These are phyloP conservation scores for Penicillium crystallinum DNA, from an alignment of 495 filamentous ascomycete genomes.

Conservation along the genomic window DNA sequence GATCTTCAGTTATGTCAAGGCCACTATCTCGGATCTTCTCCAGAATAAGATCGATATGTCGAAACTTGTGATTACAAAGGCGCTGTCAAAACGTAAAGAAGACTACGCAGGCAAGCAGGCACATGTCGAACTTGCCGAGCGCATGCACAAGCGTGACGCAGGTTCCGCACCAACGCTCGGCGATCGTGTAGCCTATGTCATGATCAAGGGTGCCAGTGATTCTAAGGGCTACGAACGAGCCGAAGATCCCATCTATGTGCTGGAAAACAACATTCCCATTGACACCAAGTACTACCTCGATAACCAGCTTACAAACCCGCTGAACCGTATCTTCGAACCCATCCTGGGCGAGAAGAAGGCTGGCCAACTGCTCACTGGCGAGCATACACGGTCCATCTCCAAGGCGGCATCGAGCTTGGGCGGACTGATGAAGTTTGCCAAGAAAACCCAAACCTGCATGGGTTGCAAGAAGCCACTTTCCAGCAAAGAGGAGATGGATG, in stretches of 20 bases:
- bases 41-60: slow-evolving; percentile 99
- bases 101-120: slow-evolving; percentile 88
- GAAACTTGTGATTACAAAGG: slow-evolving; percentile 98
- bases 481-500: slow-evolving; percentile 69
- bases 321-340: slow-evolving; percentile 94
- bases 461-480: slow-evolving; percentile 95
- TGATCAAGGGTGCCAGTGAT: slow-evolving; percentile 83
- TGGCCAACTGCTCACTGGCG: slow-evolving; percentile 73
- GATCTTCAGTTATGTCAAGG: slow-evolving; percentile 78
- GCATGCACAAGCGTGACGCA: slow-evolving; percentile 93
- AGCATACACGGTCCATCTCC: slow-evolving; percentile 86
- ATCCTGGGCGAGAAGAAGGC: slow-evolving; percentile 91
- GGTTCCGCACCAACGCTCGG: slow-evolving; percentile 92
- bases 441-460: slow-evolving; percentile 96
- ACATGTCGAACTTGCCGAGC: slow-evolving; percentile 86
- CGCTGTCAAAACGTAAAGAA: slow-evolving; percentile 62
- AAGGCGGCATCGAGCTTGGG: slow-evolving; percentile 86
- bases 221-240: slow-evolving; percentile 93
- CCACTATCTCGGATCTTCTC: slow-evolving; percentile 88
- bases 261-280: slow-evolving; percentile 96
- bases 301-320: slow-evolving; percentile 92
- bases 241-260: slow-evolving; percentile 93
- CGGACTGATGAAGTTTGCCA: slow-evolving; percentile 96
- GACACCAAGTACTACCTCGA: slow-evolving; percentile 99
- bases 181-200: slow-evolving; percentile 97